Evolutionary conservation across 2,329 filamentous ascomycete species (phyloP).

Genomic region (Xylogone sp.): DNA sequence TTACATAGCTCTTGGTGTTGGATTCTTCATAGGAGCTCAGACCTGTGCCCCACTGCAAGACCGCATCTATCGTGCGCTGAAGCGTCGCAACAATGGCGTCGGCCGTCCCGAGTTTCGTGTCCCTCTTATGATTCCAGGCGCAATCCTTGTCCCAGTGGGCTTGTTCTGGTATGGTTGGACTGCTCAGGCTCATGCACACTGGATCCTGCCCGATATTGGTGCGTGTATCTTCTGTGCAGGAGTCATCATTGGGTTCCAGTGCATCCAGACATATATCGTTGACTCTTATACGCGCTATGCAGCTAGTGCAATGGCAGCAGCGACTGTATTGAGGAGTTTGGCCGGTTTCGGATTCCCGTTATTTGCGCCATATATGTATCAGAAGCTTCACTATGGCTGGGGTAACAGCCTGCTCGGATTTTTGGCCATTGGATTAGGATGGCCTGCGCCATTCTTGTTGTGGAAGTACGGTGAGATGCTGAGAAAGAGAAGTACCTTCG

Average conservation of each 20-base stretch:
- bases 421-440: slow-evolving; percentile 47
- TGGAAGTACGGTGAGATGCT: slow-evolving; percentile 35
- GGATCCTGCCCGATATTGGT: slow-evolving; percentile 56
- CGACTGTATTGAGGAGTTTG: slow-evolving; percentile 21
- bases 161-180: slow-evolving; percentile 57
- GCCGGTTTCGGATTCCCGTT: slow-evolving; percentile 25
- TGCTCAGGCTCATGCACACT: slow-evolving; percentile 46
- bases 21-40: slow-evolving; percentile 33
- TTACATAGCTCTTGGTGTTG: slow-evolving; percentile 46
- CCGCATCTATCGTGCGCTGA: slow-evolving; percentile 20
- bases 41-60: slow-evolving; percentile 29
- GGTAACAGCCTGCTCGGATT: slow-evolving; percentile 42
- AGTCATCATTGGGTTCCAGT: slow-evolving; percentile 32
- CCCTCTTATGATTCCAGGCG: slow-evolving; percentile 52
- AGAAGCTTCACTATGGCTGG: slow-evolving; percentile 41
- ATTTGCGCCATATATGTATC: slow-evolving; percentile 26
- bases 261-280: slow-evolving; percentile 45
- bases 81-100: slow-evolving; percentile 23
- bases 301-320: slow-evolving; percentile 35
- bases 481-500: slow-evolving; percentile 39
- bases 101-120: slow-evolving; percentile 58
- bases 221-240: slow-evolving; percentile 47
- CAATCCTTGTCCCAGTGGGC: slow-evolving; percentile 51
- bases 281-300: slow-evolving; percentile 40
- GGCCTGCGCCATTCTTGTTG: slow-evolving; percentile 42